These are phyloP conservation scores for Cladophialophora psammophila DNA, from an alignment of 2,329 filamentous ascomycete species.

Conservation along the genomic window DNA sequence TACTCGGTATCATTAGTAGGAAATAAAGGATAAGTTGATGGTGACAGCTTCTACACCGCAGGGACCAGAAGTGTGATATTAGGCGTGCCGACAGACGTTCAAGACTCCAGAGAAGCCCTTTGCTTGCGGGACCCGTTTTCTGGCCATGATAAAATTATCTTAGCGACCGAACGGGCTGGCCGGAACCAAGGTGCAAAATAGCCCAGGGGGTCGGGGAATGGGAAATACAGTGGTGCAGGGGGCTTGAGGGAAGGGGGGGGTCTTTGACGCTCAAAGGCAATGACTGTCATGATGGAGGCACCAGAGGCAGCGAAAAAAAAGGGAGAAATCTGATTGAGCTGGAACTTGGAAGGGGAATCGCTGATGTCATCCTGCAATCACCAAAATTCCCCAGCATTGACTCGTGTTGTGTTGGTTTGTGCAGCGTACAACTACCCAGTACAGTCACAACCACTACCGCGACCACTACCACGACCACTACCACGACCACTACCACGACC, in stretches of 20 bases:
- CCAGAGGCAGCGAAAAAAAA: not conserved
- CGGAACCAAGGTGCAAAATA: slow-evolving; percentile 14
- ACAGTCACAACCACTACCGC: no score
- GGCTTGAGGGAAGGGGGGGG: not conserved
- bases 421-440: no score
- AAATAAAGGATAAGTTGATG: not conserved
- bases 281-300: slow-evolving; percentile 3
- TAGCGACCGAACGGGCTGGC: slow-evolving; percentile 19
- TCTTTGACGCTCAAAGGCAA: not conserved
- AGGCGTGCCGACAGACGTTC: slow-evolving; percentile 16
- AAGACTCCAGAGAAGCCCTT: slow-evolving; percentile 6
- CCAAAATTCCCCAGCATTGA: not conserved
- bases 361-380: slow-evolving; percentile 23
- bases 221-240: not conserved
- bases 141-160: slow-evolving; percentile 5
- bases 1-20: not conserved
- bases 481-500: no score
- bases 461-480: no score
- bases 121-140: slow-evolving; percentile 4
- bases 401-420: not conserved
- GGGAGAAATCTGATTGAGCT: slow-evolving; percentile 18
- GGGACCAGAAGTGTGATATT: slow-evolving; percentile 10
- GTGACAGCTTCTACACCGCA: slow-evolving; percentile 1
- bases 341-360: not conserved
- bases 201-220: not conserved